Percentiles rank a stretch among this genome's conserved stretches.
Conservation (phyloP, 2,329 filamentous ascomycete genomes). For the Cadophora gregata region DNA sequence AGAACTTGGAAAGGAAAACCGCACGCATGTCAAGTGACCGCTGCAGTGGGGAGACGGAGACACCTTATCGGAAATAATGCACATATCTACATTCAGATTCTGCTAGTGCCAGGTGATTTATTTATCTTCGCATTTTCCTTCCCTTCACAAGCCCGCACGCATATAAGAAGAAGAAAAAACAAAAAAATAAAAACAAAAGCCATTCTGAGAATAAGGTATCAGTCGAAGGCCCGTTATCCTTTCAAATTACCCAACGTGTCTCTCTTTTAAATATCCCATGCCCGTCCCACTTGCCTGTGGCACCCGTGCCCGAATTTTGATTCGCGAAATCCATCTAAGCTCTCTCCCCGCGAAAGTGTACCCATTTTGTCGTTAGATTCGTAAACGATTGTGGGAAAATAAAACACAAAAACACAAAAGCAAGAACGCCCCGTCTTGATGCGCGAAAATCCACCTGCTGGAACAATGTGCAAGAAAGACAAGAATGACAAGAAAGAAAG, state of each 20-base stretch:
- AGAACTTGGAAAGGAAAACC: no score
- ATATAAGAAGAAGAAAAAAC: slow-evolving; percentile 10
- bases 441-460: slow-evolving; percentile 25
- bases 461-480: slow-evolving; percentile 26
- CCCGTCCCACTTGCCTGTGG: slow-evolving; percentile 20
- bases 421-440: slow-evolving; percentile 28
- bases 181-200: no score
- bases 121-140: background rate
- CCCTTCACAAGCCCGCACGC: slow-evolving; percentile 21
- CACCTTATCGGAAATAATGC: slow-evolving; percentile 16
- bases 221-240: slow-evolving; percentile 26
- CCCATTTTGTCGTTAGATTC: slow-evolving; percentile 32
- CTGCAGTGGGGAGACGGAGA: background rate
- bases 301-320: slow-evolving; percentile 24
- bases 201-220: slow-evolving; percentile 15
- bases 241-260: slow-evolving; percentile 29
- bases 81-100: slow-evolving; percentile 23
- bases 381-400: slow-evolving; percentile 23
- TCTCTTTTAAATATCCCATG: slow-evolving; percentile 23
- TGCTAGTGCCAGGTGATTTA: slow-evolving; percentile 20
- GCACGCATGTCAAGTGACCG: background rate
- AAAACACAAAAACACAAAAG: slow-evolving; percentile 12
- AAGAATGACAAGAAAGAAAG: background rate
- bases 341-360: slow-evolving; percentile 19
- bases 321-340: slow-evolving; percentile 34